Base-by-base conservation (phyloP, 176 grass and related monocot genomes). In the Avena atlantica region DNA sequence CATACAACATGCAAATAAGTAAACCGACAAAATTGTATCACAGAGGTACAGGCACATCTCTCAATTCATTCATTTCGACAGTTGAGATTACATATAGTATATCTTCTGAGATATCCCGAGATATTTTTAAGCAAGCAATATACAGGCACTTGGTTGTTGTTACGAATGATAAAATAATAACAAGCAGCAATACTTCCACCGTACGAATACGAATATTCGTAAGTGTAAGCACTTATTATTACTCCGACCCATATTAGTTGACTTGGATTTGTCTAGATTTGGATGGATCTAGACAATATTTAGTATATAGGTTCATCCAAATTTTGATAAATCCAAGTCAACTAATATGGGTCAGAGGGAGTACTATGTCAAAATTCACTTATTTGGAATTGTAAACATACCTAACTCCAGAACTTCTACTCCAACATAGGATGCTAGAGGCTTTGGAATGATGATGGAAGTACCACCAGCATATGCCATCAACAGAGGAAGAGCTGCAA, bases 391-490 rank as follows among this genome's bases (percentile, higher is more conserved):
- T 60, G 12, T 67, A 8, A 16, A 76, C 70, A 87, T 90, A 99
- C 97, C 97, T 84, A 99, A 78, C 76, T 99, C 94, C 47, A 99
- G 84, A 94, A 99, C 91, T 80, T 92, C 82, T 81, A 91, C 55
- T 74, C 94, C 97, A 85, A 99, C 83, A 91, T 94, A 99, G 25
- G 83, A 78, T 60, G 90, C 61, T 80, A 99, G 84, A 69, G 97
- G 97, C 85, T 99, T 99, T 44, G 97, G 94, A 89, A 99, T 93
- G 76, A 87, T 96, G 52, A 99, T 94, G 66, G 89, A 90, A 88
- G 97, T 99, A 70, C 95, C 93, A 85, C 97, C 97, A 88, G 97
- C 97, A 91, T 99, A 99, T n/a, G 97, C 97, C 91, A 99, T 94
- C 87, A 99, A 64, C 83, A 99, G 88, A 77, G 97, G 97, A 85